Evolutionary conservation across 345 rosid species (phyloP).

Genomic region (Hypericum perforatum): DNA sequence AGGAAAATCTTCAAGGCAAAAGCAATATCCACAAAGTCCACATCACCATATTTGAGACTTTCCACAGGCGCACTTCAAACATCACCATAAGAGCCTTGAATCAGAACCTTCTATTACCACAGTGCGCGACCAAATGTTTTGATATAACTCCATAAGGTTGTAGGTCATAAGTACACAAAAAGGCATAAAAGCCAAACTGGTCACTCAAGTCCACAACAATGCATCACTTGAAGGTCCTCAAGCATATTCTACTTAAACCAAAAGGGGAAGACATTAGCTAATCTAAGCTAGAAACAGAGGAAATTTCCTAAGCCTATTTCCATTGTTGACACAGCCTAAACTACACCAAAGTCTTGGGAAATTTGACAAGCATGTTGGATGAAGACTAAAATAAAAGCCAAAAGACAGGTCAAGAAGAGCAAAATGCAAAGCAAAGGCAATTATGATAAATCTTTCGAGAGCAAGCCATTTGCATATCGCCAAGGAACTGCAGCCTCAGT

Average conservation of each 20-base stretch:
- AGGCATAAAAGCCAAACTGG: slow-evolving; percentile 3
- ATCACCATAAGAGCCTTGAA: slow-evolving; percentile 8
- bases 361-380: neutral
- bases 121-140: slow-evolving; percentile 16
- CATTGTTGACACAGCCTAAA: slow-evolving; percentile 18
- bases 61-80: slow-evolving; percentile 11
- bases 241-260: slow-evolving; percentile 20
- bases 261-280: slow-evolving; percentile 16
- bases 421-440: neutral
- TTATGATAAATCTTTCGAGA: slow-evolving; percentile 16
- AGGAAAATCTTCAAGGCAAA: slow-evolving; percentile 6
- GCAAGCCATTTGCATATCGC: slow-evolving; percentile 25
- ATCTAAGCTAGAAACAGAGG: slow-evolving; percentile 15
- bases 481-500: slow-evolving; percentile 19
- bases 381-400: slow-evolving; percentile 7
- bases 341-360: slow-evolving; percentile 9
- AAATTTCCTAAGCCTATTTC: slow-evolving; percentile 17
- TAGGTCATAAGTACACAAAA: slow-evolving; percentile 9
- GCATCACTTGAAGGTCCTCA: slow-evolving; percentile 15
- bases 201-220: slow-evolving; percentile 8
- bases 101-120: slow-evolving; percentile 15
- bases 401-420: neutral
- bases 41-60: slow-evolving; percentile 11
- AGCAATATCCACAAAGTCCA: slow-evolving; percentile 14
- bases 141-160: slow-evolving; percentile 14